Conservation (phyloP, 1,284 basidiomycete genomes). For the Trichosporon sp. region DNA sequence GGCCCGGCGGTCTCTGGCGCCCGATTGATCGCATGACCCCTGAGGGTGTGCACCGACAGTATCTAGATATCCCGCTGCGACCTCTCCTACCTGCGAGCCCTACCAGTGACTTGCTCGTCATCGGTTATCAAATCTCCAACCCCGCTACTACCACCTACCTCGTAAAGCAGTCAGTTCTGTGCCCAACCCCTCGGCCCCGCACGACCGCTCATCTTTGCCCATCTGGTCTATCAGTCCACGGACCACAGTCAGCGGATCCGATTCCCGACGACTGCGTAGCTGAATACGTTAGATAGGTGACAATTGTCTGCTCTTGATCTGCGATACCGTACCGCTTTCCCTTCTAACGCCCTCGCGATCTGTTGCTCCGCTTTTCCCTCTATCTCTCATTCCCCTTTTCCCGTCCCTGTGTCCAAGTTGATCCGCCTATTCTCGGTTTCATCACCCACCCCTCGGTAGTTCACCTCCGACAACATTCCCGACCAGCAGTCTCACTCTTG, state of each 20-base stretch:
- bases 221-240: neutral
- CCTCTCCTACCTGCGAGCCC: neutral
- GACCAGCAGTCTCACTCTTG: too few relatives aligned
- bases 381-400: neutral
- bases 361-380: neutral
- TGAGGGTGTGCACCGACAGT: neutral
- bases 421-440: neutral
- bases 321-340: neutral
- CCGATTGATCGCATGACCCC: neutral
- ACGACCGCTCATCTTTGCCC: neutral
- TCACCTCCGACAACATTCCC: neutral
- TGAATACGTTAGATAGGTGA: neutral
- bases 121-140: neutral
- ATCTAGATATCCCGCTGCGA: neutral
- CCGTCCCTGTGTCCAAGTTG: neutral
- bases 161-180: neutral
- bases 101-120: neutral
- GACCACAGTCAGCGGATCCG: neutral
- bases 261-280: neutral
- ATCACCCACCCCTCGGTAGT: neutral
- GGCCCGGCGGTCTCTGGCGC: neutral
- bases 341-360: neutral
- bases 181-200: neutral
- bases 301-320: neutral
- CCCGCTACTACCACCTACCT: neutral